A percentile compares a stretch with the other conserved stretches of the same genome.
phyloP scores from a whole-genome alignment of 2,329 filamentous ascomycete genomes.

The Clonostachys byssicola region DNA sequence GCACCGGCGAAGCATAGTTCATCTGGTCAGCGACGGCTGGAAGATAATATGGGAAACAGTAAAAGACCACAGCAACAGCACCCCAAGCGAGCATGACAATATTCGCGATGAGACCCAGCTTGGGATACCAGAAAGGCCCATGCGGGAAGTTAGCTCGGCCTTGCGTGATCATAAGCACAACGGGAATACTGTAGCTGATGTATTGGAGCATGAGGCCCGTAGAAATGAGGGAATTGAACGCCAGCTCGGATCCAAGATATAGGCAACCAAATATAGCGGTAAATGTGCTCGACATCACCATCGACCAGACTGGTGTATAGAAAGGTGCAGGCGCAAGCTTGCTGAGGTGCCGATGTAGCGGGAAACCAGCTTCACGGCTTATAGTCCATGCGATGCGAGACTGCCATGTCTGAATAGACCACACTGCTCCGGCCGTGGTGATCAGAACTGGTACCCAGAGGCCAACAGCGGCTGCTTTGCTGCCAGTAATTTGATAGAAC shows the following conservation, averaged over 20 bases:
- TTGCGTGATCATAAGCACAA: slow-evolving; percentile 11
- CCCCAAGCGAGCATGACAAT: slow-evolving; percentile 16
- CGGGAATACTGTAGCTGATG: slow-evolving; percentile 18
- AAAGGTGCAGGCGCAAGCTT: too few relatives aligned
- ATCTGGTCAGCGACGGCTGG: too few relatives aligned
- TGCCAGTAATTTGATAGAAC: not conserved
- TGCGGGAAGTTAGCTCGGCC: slow-evolving; percentile 15
- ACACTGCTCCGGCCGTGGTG: too few relatives aligned
- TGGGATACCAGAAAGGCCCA: slow-evolving; percentile 19
- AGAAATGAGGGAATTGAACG: slow-evolving; percentile 17
- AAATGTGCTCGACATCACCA: slow-evolving; percentile 3
- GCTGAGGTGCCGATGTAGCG: not conserved
- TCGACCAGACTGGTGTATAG: too few relatives aligned
- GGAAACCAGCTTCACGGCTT: too few relatives aligned
- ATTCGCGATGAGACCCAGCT: slow-evolving; percentile 14
- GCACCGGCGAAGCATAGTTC: too few relatives aligned
- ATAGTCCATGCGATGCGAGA: too few relatives aligned
- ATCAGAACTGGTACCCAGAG: too few relatives aligned
- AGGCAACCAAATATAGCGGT: slow-evolving; percentile 15
- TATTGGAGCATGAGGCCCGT: slow-evolving; percentile 16
- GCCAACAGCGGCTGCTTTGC: too few relatives aligned
- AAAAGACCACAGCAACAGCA: slow-evolving; percentile 13
- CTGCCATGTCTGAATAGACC: too few relatives aligned
- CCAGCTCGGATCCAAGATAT: slow-evolving; percentile 16
- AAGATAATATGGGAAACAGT: slow-evolving; percentile 12